Conservation (phyloP, 495 filamentous ascomycete genomes). For the Pyrenopolyporus hunteri region DNA sequence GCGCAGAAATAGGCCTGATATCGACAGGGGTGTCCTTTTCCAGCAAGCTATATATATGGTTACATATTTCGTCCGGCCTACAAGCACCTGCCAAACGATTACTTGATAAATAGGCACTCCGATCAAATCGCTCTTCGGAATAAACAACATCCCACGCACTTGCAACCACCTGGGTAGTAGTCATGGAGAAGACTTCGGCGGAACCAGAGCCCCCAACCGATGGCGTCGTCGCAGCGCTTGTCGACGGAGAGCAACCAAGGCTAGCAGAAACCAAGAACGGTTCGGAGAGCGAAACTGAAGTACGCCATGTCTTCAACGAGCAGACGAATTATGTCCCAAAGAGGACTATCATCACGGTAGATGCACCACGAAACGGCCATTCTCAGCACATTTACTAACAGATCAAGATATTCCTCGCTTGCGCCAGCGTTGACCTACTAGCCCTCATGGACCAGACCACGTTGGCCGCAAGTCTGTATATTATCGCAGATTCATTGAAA, state of each 20-base stretch:
- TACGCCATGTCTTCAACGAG: conserved; percentile 54
- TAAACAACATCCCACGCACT: background rate
- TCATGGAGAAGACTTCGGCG: conserved; percentile 22
- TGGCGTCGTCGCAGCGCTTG: background rate
- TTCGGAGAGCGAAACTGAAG: conserved; percentile 17
- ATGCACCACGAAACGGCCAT: background rate
- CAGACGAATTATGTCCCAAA: conserved; percentile 62
- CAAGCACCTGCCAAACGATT: too few relatives aligned
- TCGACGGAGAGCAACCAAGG: background rate
- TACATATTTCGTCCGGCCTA: too few relatives aligned
- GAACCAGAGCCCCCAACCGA: conserved; percentile 5
- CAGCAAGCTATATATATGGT: conserved; percentile 16
- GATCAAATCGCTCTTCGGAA: background rate
- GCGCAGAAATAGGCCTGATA: background rate
- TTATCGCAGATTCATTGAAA: conserved; percentile 55
- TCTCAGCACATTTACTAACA: background rate
- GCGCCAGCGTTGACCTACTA: conserved; percentile 60
- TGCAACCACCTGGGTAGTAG: background rate
- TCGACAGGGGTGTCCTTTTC: background rate
- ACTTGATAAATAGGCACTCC: background rate
- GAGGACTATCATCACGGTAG: conserved; percentile 57
- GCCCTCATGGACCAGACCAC: conserved; percentile 64
- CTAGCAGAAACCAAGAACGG: conserved; percentile 1
- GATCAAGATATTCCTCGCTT: conserved; percentile 59
- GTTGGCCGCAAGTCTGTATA: conserved; percentile 57